These are phyloP conservation scores for Leptographium procerum DNA, from an alignment of 2,329 filamentous ascomycete genomes.

Conservation along the genomic window DNA sequence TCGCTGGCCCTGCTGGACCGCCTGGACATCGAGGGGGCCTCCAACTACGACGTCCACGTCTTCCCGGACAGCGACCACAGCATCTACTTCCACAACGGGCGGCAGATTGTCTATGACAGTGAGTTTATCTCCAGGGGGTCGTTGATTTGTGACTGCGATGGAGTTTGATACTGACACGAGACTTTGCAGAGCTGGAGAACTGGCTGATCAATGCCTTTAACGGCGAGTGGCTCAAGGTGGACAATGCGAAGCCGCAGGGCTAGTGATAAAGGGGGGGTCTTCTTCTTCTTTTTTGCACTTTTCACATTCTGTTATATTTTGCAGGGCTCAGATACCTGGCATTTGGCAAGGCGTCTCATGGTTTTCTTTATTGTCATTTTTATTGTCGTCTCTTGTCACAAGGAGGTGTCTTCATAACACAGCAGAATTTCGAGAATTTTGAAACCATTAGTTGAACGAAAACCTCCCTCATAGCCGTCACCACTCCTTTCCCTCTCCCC, in stretches of 20 bases:
- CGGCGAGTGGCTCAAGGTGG: conserved; percentile 71
- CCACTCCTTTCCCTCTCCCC: no score
- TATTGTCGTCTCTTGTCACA: no score
- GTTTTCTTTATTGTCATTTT: no score
- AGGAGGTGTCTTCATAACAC: no score
- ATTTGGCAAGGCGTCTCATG: no score
- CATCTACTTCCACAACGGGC: conserved; percentile 90
- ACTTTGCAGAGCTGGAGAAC: conserved; percentile 58
- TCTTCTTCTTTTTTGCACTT: background rate
- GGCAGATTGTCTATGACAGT: conserved; percentile 88
- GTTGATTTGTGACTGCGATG: background rate
- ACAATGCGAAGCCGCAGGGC: conserved; percentile 34
- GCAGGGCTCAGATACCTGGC: no score
- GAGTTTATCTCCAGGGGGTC: conserved; percentile 29
- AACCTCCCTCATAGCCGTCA: no score
- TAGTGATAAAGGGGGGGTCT: background rate
- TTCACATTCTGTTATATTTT: background rate
- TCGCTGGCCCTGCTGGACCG: conserved; percentile 78
- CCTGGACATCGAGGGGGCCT: conserved; percentile 66
- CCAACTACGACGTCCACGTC: conserved; percentile 94
- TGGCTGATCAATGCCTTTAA: conserved; percentile 98
- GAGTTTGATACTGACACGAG: conserved; percentile 16
- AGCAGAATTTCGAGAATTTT: no score
- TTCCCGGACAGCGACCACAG: conserved; percentile 94
- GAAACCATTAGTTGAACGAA: no score